Base-by-base conservation (phyloP, 192 early-diverging fungal genomes). In the Backusella tuberculispora region DNA sequence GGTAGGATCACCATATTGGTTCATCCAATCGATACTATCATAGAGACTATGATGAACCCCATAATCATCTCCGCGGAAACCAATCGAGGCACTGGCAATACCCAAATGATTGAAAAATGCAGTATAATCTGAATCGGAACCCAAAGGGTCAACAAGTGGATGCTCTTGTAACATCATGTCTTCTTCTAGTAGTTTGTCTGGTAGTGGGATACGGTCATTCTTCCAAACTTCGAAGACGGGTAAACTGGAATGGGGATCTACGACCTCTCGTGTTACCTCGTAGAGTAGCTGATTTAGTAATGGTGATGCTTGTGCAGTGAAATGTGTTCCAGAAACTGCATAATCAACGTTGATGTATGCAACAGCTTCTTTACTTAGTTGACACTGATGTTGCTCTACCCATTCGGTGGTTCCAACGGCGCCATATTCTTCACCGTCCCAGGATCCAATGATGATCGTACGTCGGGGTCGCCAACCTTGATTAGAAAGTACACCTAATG, bases 391-490 rank as follows among this genome's bases (percentile, higher is more conserved):
- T 53, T 90, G 87, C 68, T 91, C 90, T 0, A 88, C 90, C 86
- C 86, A 91, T 72, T 91, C 90, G 10, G 90, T 91, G 15, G 89
- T 89, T 9, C 90, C 90, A 5, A 88, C 76, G 12, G 85, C 68
- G 8, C 90, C 85, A 74, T 90, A 89, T 76, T 91, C 90, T 64
- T 88, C 88, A 8, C 85, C 90, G 76, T 91, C 90, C 90, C 90
- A 91, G 19, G 87, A 88, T 8, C 83, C 86, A 42, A 91, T 75
- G 19, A 88, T 74, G 17, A 91, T 84, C 3, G 89, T 88, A 56
- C 90, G 83, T n/a, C 86, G 78, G 19, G 90, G 90, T 26, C 83
- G 82, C 90, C 90, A 91, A 34, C 89, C 90, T 19, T 81, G 71
- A 66, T 83, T 80, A 19, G 82, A 67, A 37, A 91, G 76, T 41